Percentiles rank a stretch among this genome's conserved stretches.
Conservation (phyloP, 495 filamentous ascomycete species). For the Penicillium odoratum region DNA sequence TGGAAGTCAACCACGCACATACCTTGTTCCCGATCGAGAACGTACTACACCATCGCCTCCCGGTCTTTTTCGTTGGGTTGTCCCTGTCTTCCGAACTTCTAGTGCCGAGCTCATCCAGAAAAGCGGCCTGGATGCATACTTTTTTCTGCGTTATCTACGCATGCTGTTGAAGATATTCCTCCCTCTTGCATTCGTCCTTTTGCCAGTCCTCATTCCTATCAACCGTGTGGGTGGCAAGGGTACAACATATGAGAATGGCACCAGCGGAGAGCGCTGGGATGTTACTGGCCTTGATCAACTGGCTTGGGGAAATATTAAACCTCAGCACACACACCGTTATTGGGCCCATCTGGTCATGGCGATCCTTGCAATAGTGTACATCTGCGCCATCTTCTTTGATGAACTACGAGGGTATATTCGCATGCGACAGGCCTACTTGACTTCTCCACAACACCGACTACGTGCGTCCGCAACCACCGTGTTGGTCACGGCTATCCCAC, state of each 20-base stretch:
- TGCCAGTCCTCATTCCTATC: conserved; percentile 84
- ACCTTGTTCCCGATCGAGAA: conserved; percentile 85
- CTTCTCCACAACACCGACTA: conserved; percentile 91
- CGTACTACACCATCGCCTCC: conserved; percentile 69
- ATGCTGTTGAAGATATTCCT: conserved; percentile 92
- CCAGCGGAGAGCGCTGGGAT: conserved; percentile 35
- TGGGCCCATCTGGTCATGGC: conserved; percentile 90
- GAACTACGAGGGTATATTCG: conserved; percentile 92
- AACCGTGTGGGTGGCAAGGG: conserved; percentile 77
- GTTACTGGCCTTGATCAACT: conserved; percentile 75
- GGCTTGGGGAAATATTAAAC: conserved; percentile 88
- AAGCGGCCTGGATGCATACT: conserved; percentile 95
- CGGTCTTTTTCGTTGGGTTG: conserved; percentile 68
- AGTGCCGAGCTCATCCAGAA: conserved; percentile 92
- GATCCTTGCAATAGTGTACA: conserved; percentile 74
- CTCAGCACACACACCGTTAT: conserved; percentile 68
- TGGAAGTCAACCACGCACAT: conserved; percentile 78
- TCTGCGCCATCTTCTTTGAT: conserved; percentile 83
- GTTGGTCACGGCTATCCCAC: conserved; percentile 84
- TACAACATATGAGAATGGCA: conserved; percentile 46
- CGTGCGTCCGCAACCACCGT: conserved; percentile 97
- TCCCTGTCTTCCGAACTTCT: conserved; percentile 70
- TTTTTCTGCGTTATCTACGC: conserved; percentile 93
- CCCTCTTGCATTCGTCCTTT: conserved; percentile 71
- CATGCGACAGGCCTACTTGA: conserved; percentile 89